Percentiles rank a stretch among this genome's conserved stretches.
These are phyloP conservation scores for Maudiozyma humilis DNA, from an alignment of 1,139 yeast genomes.

Conservation along the genomic window DNA sequence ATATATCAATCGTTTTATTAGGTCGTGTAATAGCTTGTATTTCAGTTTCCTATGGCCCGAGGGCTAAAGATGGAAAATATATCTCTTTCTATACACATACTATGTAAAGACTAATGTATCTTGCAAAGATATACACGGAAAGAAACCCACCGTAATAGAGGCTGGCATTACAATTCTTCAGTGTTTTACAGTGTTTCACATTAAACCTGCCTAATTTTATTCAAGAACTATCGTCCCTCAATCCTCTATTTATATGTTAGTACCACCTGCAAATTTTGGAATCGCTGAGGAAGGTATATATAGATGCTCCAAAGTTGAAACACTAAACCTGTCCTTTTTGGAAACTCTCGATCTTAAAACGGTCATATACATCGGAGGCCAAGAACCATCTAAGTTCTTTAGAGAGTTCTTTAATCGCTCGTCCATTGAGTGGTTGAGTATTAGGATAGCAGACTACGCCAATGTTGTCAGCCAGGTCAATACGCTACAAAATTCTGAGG, in stretches of 20 bases:
- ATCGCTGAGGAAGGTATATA: slow-evolving; percentile 66
- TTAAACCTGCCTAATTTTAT: too few relatives aligned
- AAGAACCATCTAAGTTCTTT: slow-evolving; percentile 51
- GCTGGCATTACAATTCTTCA: too few relatives aligned
- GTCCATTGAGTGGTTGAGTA: slow-evolving; percentile 27
- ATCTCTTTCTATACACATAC: too few relatives aligned
- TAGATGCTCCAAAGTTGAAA: slow-evolving; percentile 27
- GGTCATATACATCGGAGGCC: slow-evolving; percentile 59
- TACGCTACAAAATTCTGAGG: slow-evolving; percentile 1
- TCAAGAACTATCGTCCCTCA: not conserved
- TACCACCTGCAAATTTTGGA: slow-evolving; percentile 75
- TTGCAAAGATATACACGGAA: too few relatives aligned
- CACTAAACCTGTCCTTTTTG: slow-evolving; percentile 30
- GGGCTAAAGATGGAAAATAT: too few relatives aligned
- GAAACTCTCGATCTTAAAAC: slow-evolving; percentile 55
- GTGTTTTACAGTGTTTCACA: too few relatives aligned
- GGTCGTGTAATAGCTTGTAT: too few relatives aligned
- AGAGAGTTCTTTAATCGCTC: slow-evolving; percentile 29
- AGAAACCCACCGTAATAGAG: too few relatives aligned
- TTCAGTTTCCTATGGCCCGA: too few relatives aligned
- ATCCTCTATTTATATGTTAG: slow-evolving; percentile 41
- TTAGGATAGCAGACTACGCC: slow-evolving; percentile 25
- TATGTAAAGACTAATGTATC: too few relatives aligned
- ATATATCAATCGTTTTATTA: too few relatives aligned
- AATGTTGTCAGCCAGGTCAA: slow-evolving; percentile 10